Percentiles rank a stretch among this genome's conserved stretches.
Conservation (phyloP, 2,329 filamentous ascomycete species). For the Colletotrichum plurivorum region DNA sequence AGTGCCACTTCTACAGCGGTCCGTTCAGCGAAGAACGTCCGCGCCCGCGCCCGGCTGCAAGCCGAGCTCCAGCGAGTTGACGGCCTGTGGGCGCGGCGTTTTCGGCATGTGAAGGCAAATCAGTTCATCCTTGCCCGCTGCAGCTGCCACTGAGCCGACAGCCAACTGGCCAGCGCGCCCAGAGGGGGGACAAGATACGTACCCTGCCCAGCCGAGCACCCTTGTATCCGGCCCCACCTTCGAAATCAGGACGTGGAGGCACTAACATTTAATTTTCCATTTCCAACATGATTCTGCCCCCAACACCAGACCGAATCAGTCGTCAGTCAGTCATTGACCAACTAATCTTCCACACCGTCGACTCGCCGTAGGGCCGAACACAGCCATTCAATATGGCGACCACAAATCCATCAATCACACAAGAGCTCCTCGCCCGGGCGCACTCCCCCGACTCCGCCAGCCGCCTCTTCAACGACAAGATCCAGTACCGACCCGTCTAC, state of each 20-base stretch:
- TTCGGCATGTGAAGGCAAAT: constrained; percentile 38
- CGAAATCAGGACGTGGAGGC: constrained; percentile 30
- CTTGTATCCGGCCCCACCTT: constrained; percentile 8
- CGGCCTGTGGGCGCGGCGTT: constrained; percentile 19
- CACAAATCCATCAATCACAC: constrained; percentile 60
- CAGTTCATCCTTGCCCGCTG: constrained; percentile 23
- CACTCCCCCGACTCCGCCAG: constrained; percentile 81
- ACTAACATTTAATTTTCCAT: constrained; percentile 43
- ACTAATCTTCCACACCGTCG: not conserved
- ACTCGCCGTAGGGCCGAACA: not conserved
- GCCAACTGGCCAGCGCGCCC: not conserved
- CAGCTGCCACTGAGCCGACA: constrained; percentile 14
- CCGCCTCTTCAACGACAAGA: constrained; percentile 84
- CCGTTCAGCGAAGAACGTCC: not conserved
- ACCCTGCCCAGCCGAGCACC: not conserved
- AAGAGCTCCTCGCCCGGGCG: constrained; percentile 80
- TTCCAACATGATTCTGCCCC: not conserved
- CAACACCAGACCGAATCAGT: not conserved
- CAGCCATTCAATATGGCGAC: constrained; percentile 49
- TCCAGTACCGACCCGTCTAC: constrained; percentile 85
- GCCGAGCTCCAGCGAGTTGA: constrained; percentile 14
- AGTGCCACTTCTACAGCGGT: not conserved
- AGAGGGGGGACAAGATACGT: constrained; percentile 2
- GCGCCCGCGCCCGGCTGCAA: not conserved
- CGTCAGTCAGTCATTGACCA: not conserved